These are phyloP conservation scores for Jaapia argillacea DNA, from an alignment of 768 basidiomycete species.

Conservation along the genomic window DNA sequence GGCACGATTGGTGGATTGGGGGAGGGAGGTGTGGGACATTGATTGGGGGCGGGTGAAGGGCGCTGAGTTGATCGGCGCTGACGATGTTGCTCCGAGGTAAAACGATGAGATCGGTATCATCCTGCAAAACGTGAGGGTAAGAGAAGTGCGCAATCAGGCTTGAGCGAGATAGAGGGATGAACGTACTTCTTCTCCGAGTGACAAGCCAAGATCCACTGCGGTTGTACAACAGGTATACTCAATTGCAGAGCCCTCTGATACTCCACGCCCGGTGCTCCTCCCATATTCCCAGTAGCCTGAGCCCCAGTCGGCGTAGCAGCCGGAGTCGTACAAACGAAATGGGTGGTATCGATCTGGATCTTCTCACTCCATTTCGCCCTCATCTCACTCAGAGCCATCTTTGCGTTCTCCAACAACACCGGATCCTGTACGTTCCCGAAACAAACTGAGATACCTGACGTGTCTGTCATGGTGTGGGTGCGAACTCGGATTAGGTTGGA, in stretches of 20 bases:
- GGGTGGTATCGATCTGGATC: constrained; percentile 96
- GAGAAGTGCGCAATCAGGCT: constrained; percentile 1
- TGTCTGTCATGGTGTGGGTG: constrained; percentile 93
- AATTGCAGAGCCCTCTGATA: constrained; percentile 94
- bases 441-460: constrained; percentile 89
- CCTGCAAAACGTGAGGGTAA: constrained; percentile 25
- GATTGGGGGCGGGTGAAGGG: constrained; percentile 53
- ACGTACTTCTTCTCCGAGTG: constrained; percentile 73
- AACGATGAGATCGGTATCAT: constrained; percentile 82
- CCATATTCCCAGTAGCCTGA: constrained; percentile 38
- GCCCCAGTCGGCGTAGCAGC: constrained; percentile 55
- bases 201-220: constrained; percentile 91
- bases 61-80: constrained; percentile 27
- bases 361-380: constrained; percentile 83
- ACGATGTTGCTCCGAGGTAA: constrained; percentile 66
- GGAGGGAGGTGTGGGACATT: constrained; percentile 60
- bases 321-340: constrained; percentile 94
- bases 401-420: constrained; percentile 70
- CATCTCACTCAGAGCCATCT: constrained; percentile 76
- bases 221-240: constrained; percentile 91
- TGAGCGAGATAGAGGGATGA: neutral
- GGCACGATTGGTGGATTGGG: constrained; percentile 29
- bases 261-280: constrained; percentile 65
- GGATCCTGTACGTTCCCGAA: constrained; percentile 84
- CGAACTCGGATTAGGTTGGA: constrained; percentile 76